Evolutionary conservation across 306 rosid species (phyloP).

Genomic region (Gastrolobium villosum): DNA sequence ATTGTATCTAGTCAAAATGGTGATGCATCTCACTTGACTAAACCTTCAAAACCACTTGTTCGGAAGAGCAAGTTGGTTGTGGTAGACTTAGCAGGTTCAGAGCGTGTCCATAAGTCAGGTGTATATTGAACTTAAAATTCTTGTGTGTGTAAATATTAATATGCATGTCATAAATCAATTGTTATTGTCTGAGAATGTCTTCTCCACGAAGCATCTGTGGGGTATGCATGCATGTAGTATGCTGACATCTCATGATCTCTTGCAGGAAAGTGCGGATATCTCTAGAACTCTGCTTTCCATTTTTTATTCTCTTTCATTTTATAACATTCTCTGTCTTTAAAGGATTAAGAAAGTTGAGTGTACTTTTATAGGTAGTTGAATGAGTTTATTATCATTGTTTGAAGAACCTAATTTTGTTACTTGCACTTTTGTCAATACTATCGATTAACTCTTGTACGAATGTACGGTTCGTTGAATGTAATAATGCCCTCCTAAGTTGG

Average conservation of each 20-base stretch:
- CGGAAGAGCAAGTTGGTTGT: constrained; percentile 94
- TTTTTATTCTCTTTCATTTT: constrained; percentile 6
- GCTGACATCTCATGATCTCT: constrained; percentile 20
- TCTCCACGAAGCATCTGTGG: constrained; percentile 35
- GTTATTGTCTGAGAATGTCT: constrained; percentile 24
- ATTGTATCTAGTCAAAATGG: constrained; percentile 69
- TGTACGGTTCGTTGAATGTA: constrained; percentile 1
- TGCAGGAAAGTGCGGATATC: constrained; percentile 25
- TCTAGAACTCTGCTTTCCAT: constrained; percentile 9
- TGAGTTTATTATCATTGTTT: constrained; percentile 10
- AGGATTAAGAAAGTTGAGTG: constrained; percentile 26
- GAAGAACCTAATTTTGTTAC: neutral
- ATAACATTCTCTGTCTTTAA: neutral
- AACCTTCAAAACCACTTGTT: constrained; percentile 82
- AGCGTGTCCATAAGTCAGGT: constrained; percentile 98
- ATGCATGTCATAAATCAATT: constrained; percentile 34
- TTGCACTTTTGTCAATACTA: constrained; percentile 29
- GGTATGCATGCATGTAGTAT: constrained; percentile 30
- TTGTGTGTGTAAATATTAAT: constrained; percentile 13
- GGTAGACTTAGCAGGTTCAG: constrained; percentile 99
- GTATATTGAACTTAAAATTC: constrained; percentile 41
- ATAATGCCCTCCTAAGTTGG: neutral
- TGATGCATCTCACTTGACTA: constrained; percentile 73
- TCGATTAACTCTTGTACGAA: neutral
- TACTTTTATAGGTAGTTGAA: constrained; percentile 15